Evolutionary conservation across 2,329 filamentous ascomycete species (phyloP).

Genomic region (Sporothrix mexicana): DNA sequence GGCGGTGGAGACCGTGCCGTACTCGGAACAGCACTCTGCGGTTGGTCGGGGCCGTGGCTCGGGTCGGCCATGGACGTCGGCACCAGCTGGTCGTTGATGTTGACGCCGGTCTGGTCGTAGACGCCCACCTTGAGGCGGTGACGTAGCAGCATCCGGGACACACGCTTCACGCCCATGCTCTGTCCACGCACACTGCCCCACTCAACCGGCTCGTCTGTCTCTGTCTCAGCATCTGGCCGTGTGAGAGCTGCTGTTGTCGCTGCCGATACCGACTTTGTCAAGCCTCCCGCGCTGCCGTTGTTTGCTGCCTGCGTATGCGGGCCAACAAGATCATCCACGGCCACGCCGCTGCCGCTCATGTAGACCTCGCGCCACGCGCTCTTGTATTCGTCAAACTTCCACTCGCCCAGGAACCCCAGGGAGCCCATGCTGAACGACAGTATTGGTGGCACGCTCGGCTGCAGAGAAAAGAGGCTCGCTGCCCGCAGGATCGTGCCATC

Average conservation of each 20-base stretch:
- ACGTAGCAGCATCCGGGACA: slow-evolving; percentile 81
- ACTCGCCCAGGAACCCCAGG: slow-evolving; percentile 91
- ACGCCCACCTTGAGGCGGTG: slow-evolving; percentile 87
- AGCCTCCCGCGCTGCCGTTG: slow-evolving; percentile 37
- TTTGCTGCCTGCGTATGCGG: slow-evolving; percentile 50
- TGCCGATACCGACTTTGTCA: slow-evolving; percentile 27
- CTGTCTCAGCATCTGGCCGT: slow-evolving; percentile 36
- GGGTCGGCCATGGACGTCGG: slow-evolving; percentile 47
- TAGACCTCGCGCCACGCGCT: slow-evolving; percentile 90
- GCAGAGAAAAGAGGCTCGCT: slow-evolving; percentile 83
- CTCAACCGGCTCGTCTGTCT: slow-evolving; percentile 43
- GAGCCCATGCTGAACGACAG: slow-evolving; percentile 97
- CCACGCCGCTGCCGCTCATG: slow-evolving; percentile 70
- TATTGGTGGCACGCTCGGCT: slow-evolving; percentile 82
- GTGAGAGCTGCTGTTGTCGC: slow-evolving; percentile 33
- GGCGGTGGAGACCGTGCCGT: slow-evolving; percentile 41
- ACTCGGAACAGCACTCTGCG: background rate
- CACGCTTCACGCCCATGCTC: slow-evolving; percentile 75
- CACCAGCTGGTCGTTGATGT: slow-evolving; percentile 61
- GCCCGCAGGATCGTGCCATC: slow-evolving; percentile 91
- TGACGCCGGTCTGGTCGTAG: slow-evolving; percentile 70
- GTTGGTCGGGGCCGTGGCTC: background rate
- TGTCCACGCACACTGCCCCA: slow-evolving; percentile 82
- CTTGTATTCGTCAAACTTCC: slow-evolving; percentile 94
- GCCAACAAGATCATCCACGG: slow-evolving; percentile 52